Base-by-base conservation (phyloP, 2,329 filamentous ascomycete species). In the Alternaria solani region DNA sequence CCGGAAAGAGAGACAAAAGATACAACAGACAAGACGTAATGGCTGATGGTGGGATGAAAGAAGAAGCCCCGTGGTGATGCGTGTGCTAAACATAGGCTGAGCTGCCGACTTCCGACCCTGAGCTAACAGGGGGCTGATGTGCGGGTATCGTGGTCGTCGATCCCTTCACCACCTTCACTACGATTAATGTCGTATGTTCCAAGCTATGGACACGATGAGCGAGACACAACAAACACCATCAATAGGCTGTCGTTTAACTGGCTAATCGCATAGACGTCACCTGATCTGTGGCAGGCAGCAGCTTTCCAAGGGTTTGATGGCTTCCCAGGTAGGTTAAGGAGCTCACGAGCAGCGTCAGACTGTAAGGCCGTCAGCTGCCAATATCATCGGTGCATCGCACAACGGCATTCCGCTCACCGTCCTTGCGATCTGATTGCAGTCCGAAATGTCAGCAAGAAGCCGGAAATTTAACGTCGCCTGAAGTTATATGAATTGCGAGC, bases 11-110 rank as follows among this genome's bases (percentile, higher is more conserved):
- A 57, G 25, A 34, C 11, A 42, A 28, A 18, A 25, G n/a, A 42
- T 25, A 18, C 47, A 51, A 53, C 48, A 32, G 23, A 55, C 30
- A 39, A 28, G 32, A 51, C 28, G 46, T 28, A n/a, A 42, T 28
- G 36, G 49, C 30, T n/a, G 20, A n/a, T n/a, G 41, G 48, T 42
- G 42, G 36, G 53, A 57, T 51, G 44, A 7, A 54, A 41, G 41
- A 20, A 47, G 38, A 43, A 59, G 48, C 49, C 34, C 20, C 61
- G 57, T 60, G 39, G 57, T 53, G 53, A 48, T 38, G 43, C 34
- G 51, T 28, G 41, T 46, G 48, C 53, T 43, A 30, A 44, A 52
- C 23, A 51, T 53, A 63, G 52, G 48, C 41, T 57, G 23, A 39
- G 42, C 4, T 34, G 58, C 58, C 54, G 58, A 57, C 51, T 20